Evolutionary conservation across 2,329 filamentous ascomycete species (phyloP).

Genomic region (Hypoxylon sp.): DNA sequence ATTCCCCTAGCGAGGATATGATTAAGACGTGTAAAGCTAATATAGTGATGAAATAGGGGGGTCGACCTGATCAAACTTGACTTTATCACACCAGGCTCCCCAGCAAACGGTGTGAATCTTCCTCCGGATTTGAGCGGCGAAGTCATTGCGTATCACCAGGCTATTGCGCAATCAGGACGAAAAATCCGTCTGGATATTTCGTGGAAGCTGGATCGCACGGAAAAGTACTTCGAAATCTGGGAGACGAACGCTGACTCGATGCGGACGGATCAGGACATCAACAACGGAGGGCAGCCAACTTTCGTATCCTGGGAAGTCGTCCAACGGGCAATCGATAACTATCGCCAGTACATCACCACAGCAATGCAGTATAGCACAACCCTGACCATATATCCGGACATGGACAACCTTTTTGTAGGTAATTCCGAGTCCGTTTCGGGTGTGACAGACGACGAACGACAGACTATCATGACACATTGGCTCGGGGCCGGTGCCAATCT

Average conservation of each 20-base stretch:
- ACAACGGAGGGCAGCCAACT: slow-evolving; percentile 46
- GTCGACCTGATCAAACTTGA: neutral
- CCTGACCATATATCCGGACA: slow-evolving; percentile 19
- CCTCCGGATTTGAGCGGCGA: neutral
- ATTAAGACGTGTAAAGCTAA: neutral
- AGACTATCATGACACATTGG: slow-evolving; percentile 52
- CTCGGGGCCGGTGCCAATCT: slow-evolving; percentile 52
- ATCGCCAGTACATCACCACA: slow-evolving; percentile 49
- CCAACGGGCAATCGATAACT: slow-evolving; percentile 53
- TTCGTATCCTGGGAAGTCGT: slow-evolving; percentile 47
- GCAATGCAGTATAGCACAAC: slow-evolving; percentile 39
- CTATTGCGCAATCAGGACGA: slow-evolving; percentile 48
- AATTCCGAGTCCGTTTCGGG: slow-evolving; percentile 48
- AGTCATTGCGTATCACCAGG: slow-evolving; percentile 12
- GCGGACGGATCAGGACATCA: slow-evolving; percentile 51
- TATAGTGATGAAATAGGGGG: slow-evolving; percentile 1
- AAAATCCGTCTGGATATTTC: slow-evolving; percentile 51
- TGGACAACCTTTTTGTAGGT: slow-evolving; percentile 51
- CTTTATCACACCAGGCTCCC: neutral
- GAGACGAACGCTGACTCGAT: slow-evolving; percentile 49
- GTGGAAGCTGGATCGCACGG: slow-evolving; percentile 50
- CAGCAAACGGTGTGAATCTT: neutral
- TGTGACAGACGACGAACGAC: slow-evolving; percentile 47
- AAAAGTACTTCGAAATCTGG: slow-evolving; percentile 49
- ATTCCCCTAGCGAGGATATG: neutral